Evolutionary conservation across 306 rosid species (phyloP), one percentile per base, ranked within the genome.

Genomic region (Oxytropis ochrocephala): DNA sequence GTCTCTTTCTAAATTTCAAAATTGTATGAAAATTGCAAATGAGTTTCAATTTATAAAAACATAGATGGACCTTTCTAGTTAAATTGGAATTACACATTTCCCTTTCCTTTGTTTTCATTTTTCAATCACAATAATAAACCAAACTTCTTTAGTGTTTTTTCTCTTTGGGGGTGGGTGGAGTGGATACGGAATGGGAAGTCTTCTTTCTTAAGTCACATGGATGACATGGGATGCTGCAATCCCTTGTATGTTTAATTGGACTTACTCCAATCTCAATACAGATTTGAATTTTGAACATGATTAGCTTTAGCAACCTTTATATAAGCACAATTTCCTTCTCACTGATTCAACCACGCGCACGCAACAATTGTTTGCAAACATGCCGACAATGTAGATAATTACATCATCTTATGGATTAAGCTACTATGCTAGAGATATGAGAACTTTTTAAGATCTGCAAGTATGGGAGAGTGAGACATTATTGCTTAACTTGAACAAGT

Each of bases 401-500:
- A 8, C 54, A 43, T 47, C 16, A 36, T 44, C 32, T 63, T 70
- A 64, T 42, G 62, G 59, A 63, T 24, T 53, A 56, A 48, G 74
- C 38, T 64, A 59, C 64, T 14, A 29, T 47, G 30, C 62, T 55
- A 47, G 64, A 57, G n/a, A n/a, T 13, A 32, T 65, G 36, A 41
- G 33, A 65, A 70, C 27, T 60, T 38, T 58, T 13, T n/a, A 65
- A 48, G 63, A 48, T 72, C n/a, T 51, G 33, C 30, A 4, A 32
- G 58, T 50, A 47, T 13, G 36, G 36, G 11, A 10, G 42, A 43
- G 27, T 42, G 54, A 46, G 53, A 38, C 60, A 39, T 29, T 47
- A 66, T 64, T 67, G 35, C 48, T 67, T 58, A 71, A 78, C 58
- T 12, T 71, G 61, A 38, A 47, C 35, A 12, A 14, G 32, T 69